Evolutionary conservation across 2,329 filamentous ascomycete genomes (phyloP), one percentile per base, ranked within the genome.

Genomic region (Beauveria rudraprayagi): DNA sequence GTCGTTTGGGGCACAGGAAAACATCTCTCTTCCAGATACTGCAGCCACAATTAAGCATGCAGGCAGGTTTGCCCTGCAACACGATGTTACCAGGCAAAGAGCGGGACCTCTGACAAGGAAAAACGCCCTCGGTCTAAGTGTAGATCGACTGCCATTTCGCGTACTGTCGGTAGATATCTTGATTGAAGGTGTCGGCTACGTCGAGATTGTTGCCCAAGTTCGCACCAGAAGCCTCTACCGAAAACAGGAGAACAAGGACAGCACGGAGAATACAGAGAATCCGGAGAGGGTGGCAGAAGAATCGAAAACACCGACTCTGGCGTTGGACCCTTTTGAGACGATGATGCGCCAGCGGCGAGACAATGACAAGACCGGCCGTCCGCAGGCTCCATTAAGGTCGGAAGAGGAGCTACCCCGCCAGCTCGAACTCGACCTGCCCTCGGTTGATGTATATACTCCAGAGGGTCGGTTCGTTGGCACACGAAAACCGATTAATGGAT

Each of bases 121-220:
- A 62, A 78, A 83, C 55, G 89, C 84, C 2, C 81, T 81, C 50
- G 85, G 81, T 44, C 77, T 87, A 51, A 85, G 83, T 61, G 81
- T 88, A 0, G 85, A 90, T 2, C 77, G 80, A 17, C 77, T 97
- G 5, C 91, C 92, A 0, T 99, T 92, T 73, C 83, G 84, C 16
- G 85, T 97, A 2, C 80, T 94, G 63, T 85, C 88, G 9, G 83
- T 88, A 0, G 95, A 99, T 70, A 85, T 99, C 26, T 77, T 99
- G 16, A 86, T 99, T 55, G 93, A 97, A 72, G 92, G 94, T 2
- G 88, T 92, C 28, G 94, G 94, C 8, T 99, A 95, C 90, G 82
- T 99, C 2, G 94, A 99, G 74, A 73, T 99, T 46, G 87, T 86
- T 0, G 87, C 87, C 3, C 93, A 99, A 74, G 84, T 95, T 10